Conservation (phyloP, 2,329 filamentous ascomycete genomes). For the Emmonsiellopsis sp. region DNA sequence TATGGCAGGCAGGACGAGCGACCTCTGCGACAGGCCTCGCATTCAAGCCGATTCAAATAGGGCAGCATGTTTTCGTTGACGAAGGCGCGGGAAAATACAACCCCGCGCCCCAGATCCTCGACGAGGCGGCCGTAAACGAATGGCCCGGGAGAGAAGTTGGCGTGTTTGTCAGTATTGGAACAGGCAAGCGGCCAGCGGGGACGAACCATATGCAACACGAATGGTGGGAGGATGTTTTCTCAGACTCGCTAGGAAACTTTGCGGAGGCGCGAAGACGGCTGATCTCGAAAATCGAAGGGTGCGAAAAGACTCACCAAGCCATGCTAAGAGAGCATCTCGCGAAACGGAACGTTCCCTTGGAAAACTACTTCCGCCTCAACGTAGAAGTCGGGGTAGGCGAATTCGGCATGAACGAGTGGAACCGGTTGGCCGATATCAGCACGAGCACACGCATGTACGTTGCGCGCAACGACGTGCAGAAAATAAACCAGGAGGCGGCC, state of each 20-base stretch:
- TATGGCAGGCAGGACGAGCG: slow-evolving; percentile 96
- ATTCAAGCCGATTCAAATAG: slow-evolving; percentile 92
- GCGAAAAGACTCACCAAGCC: slow-evolving; percentile 78
- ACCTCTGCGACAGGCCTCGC: slow-evolving; percentile 84
- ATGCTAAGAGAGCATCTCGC: slow-evolving; percentile 73
- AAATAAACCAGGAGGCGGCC: slow-evolving; percentile 66
- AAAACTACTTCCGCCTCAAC: slow-evolving; percentile 94
- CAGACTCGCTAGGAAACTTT: slow-evolving; percentile 67
- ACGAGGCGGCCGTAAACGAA: slow-evolving; percentile 85
- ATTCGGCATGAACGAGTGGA: slow-evolving; percentile 99
- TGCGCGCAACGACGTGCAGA: slow-evolving; percentile 61
- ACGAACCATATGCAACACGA: slow-evolving; percentile 59
- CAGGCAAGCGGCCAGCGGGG: slow-evolving; percentile 71
- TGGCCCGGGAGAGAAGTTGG: slow-evolving; percentile 92
- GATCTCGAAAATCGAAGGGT: slow-evolving; percentile 89
- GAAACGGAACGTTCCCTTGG: slow-evolving; percentile 69
- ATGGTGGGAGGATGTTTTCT: slow-evolving; percentile 86
- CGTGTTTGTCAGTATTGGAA: slow-evolving; percentile 89
- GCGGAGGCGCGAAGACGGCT: slow-evolving; percentile 78
- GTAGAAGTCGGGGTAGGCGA: slow-evolving; percentile 94
- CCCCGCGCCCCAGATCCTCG: slow-evolving; percentile 71
- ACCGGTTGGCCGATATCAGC: slow-evolving; percentile 86
- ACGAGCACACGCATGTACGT: slow-evolving; percentile 84
- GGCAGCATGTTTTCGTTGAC: slow-evolving; percentile 88
- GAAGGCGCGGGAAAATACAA: slow-evolving; percentile 90